phyloP scores from a whole-genome alignment of 257 asterid genomes.

The Solanum paucissectum region DNA sequence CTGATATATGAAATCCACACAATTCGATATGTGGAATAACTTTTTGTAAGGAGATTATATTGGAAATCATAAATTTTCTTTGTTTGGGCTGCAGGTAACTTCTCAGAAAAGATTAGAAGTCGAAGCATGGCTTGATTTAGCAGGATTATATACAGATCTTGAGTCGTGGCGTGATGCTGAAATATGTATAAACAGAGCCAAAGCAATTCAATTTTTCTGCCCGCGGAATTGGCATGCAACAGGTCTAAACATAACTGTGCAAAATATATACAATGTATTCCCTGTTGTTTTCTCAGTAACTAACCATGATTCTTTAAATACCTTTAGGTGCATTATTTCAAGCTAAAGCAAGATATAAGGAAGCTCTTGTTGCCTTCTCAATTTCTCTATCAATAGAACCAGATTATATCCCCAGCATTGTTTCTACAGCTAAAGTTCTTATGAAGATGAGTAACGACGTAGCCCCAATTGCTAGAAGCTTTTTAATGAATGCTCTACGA shows the following conservation, averaged over 20 bases:
- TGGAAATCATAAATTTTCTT: not conserved
- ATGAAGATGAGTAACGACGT: conserved; percentile 37
- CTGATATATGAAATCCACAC: not conserved
- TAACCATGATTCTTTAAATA: not conserved
- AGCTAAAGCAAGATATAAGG: conserved; percentile 40
- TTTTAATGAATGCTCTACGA: conserved; percentile 68
- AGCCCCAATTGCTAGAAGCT: conserved; percentile 58
- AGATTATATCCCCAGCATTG: conserved; percentile 65
- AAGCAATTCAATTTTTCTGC: conserved; percentile 27
- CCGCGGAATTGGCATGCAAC: conserved; percentile 65
- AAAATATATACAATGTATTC: not conserved
- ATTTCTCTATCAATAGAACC: conserved; percentile 64
- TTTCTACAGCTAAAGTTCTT: conserved; percentile 57
- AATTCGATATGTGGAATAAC: not conserved
- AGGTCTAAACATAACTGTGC: conserved; percentile 26
- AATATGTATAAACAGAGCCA: conserved; percentile 51
- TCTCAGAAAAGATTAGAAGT: conserved; percentile 33
- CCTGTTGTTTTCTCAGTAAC: not conserved
- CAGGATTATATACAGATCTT: conserved; percentile 51
- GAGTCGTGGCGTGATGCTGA: conserved; percentile 60
- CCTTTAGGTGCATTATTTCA: conserved; percentile 41
- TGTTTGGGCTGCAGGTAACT: conserved; percentile 22
- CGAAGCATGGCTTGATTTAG: conserved; percentile 88
- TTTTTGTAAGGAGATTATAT: not conserved
- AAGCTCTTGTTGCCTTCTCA: conserved; percentile 57